Evolutionary conservation across 257 asterid species (phyloP).

Genomic region (Mitragyna speciosa): DNA sequence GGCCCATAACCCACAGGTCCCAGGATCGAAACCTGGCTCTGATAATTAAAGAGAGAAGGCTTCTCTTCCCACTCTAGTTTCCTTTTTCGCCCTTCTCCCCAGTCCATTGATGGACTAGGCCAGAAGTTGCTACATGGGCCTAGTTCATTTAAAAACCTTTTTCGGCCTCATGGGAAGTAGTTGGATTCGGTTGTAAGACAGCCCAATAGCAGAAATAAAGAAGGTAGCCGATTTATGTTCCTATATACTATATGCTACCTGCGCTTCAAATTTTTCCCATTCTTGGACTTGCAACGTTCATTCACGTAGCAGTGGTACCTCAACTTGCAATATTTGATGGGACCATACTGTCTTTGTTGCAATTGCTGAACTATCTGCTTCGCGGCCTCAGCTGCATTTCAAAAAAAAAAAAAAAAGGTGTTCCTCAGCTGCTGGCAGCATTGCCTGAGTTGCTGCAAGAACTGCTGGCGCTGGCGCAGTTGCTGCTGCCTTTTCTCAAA

Average conservation of each 20-base stretch:
- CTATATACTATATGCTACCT: too few species aligned
- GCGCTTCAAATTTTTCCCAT: slow-evolving; percentile 19
- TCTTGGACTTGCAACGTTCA: neutral
- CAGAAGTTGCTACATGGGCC: too few species aligned
- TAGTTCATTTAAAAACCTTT: too few species aligned
- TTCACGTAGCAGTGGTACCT: neutral
- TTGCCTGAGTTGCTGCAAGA: slow-evolving; percentile 13
- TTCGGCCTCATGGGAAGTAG: too few species aligned
- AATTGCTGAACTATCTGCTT: slow-evolving; percentile 3
- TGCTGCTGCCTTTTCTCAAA: slow-evolving; percentile 39
- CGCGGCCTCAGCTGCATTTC: slow-evolving; percentile 11
- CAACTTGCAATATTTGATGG: too few species aligned
- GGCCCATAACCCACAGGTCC: slow-evolving; percentile 99
- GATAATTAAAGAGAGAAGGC: slow-evolving; percentile 38
- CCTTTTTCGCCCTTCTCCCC: too few species aligned
- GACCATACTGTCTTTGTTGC: too few species aligned
- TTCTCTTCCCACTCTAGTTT: neutral
- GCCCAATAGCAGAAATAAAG: too few species aligned
- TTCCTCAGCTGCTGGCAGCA: slow-evolving; percentile 18
- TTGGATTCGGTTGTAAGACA: neutral
- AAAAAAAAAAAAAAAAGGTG: too few species aligned
- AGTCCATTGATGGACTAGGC: too few species aligned
- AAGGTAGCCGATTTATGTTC: too few species aligned
- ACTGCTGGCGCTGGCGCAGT: slow-evolving; percentile 34
- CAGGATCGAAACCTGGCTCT: slow-evolving; percentile 99